Percentiles rank a stretch among this genome's conserved stretches.
Evolutionary conservation across 202 grass and related monocot species (phyloP).

Genomic region (Panicum virgatum): DNA sequence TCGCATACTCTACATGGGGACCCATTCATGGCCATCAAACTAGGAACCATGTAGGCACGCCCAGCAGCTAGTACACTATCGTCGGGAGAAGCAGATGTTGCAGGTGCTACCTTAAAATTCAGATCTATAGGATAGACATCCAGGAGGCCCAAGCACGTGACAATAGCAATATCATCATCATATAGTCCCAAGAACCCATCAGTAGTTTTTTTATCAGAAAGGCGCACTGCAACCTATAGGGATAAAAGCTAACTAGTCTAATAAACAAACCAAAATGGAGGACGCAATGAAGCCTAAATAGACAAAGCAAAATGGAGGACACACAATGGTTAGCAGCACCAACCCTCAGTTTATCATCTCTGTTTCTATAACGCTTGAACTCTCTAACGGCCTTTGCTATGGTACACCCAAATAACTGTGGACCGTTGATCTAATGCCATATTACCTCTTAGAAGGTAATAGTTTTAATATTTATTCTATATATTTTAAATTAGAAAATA

Average conservation of each 20-base stretch:
- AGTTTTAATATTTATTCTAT: too few relatives aligned
- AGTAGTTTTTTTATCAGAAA: not conserved
- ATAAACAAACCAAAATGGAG: not conserved
- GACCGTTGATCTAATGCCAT: too few relatives aligned
- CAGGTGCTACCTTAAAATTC: not conserved
- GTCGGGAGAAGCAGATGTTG: not conserved
- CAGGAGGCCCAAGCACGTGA: not conserved
- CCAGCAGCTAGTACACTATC: not conserved
- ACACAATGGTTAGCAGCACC: not conserved
- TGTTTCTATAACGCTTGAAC: not conserved
- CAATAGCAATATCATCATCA: constrained; percentile 6
- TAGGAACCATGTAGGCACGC: not conserved
- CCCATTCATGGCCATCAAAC: not conserved
- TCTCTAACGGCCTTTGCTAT: too few relatives aligned
- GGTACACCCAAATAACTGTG: too few relatives aligned
- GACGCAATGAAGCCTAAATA: too few relatives aligned
- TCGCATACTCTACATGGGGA: not conserved
- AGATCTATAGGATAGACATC: not conserved
- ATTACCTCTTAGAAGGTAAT: too few relatives aligned
- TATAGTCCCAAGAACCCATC: constrained; percentile 18
- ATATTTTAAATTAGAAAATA: too few relatives aligned
- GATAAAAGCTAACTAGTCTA: not conserved
- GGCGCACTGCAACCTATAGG: constrained; percentile 3
- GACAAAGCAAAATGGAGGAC: not conserved
- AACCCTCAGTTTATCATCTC: constrained; percentile 38